Evolutionary conservation across 805 yeast genomes (phyloP), one percentile per base, ranked within the genome.

Genomic region (Saccharomycopsis fodiens): DNA sequence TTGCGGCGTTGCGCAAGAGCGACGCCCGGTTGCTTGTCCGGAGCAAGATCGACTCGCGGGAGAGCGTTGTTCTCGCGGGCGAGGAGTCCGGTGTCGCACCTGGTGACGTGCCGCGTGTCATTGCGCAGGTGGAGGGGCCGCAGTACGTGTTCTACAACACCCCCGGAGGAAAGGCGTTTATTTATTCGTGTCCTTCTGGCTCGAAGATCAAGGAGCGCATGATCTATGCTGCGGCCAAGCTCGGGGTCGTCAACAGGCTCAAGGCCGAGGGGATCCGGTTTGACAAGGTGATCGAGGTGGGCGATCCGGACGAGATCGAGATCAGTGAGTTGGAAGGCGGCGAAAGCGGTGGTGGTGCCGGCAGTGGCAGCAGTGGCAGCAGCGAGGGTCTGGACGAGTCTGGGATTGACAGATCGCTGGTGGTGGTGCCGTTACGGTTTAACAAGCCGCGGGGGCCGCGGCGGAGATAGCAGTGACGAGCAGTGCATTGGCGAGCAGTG

Each of bases 131-230:
- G 1, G 63, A 59, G 12, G 70, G 57, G 50, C 87, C 79, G 63
- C 85, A 65, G 57, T 88, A 78, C 59, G 75, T 76, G 25, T 52
- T 85, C 21, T 73, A 73, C 58, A 71, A 67, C 41, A 67, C 67
- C 50, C 63, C 64, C 1, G 54, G 53, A 5, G 61, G 68, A 38
- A 55, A 57, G 32, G 76, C 75, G 29, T 88, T 91, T 60, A 76
- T 89, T 27, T 86, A 86, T 59, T 73, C 91, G 5, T 89, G 96
- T 62, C 97, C 98, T 3, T 78, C 94, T 0, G 88, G 89, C 1
- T 82, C 96, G 36, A 81, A 79, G 63, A 93, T 93, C 35, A 84
- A 82, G 61, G 93, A 88, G 43, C 74, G 97, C 56, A 91, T 91
- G 97, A 61, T 88, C 42, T 87, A 88, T 58, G 97, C 98, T 1